Evolutionary conservation across 192 early-diverging fungal species (phyloP).

Genomic region (Lunasporangiospora selenospora): DNA sequence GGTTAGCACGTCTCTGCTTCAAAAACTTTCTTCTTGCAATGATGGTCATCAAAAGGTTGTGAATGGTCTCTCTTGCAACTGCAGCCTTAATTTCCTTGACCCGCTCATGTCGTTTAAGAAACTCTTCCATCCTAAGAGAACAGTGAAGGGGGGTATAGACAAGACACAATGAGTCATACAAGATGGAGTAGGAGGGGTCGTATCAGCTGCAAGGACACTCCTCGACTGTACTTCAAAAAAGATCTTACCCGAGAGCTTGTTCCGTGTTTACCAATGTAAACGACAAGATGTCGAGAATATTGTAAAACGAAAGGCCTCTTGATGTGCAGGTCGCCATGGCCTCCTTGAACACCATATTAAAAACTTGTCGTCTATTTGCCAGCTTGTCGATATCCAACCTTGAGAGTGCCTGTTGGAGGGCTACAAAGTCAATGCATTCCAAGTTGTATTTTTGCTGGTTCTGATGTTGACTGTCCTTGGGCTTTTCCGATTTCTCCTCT

Average conservation of each 20-base stretch:
- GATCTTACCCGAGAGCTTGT: conserved; percentile 33
- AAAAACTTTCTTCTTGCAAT: conserved; percentile 36
- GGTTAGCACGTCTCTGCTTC: conserved; percentile 21
- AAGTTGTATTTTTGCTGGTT: no score
- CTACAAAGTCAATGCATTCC: conserved; percentile 17
- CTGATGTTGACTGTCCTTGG: no score
- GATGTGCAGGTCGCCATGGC: conserved; percentile 19
- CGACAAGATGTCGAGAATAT: conserved; percentile 35
- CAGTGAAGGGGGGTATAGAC: neutral
- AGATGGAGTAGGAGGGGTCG: neutral
- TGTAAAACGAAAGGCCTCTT: conserved; percentile 36
- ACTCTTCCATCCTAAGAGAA: conserved; percentile 33
- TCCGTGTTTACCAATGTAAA: conserved; percentile 34
- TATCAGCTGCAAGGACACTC: no score
- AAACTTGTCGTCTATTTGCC: conserved; percentile 17
- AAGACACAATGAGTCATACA: neutral
- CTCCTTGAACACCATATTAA: conserved; percentile 37
- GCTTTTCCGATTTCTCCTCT: no score
- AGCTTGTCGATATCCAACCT: conserved; percentile 27
- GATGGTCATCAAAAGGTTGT: conserved; percentile 38
- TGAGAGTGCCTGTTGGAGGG: conserved; percentile 23
- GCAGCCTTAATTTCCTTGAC: conserved; percentile 34
- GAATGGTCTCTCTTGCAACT: conserved; percentile 39
- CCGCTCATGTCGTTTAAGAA: conserved; percentile 31
- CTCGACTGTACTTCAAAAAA: no score